A percentile compares a stretch with the other conserved stretches of the same genome.
Evolutionary conservation across 345 rosid species (phyloP).

Genomic region (Arabidopsis thaliana): TAIR10.1 NC_003071.7:15929501-15930000

Average conservation of each 20-base stretch:
- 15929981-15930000: constrained; percentile 88
- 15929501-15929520: constrained; percentile 92
- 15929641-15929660: constrained; percentile 92
- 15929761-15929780: constrained; percentile 89
- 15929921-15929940: constrained; percentile 81
- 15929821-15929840: constrained; percentile 95
- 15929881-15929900: constrained; percentile 57
- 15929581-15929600: constrained; percentile 84
- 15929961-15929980: constrained; percentile 77
- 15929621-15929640: constrained; percentile 94
- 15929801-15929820: constrained; percentile 86
- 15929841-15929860: constrained; percentile 55
- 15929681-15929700: constrained; percentile 76
- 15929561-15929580: constrained; percentile 77
- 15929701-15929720: constrained; percentile 69
- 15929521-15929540: constrained; percentile 88
- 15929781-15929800: constrained; percentile 64
- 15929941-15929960: constrained; percentile 91
- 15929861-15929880: constrained; percentile 78
- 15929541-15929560: constrained; percentile 40
- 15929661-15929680: constrained; percentile 96
- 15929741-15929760: constrained; percentile 96
- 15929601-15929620: constrained; percentile 95
- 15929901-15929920: constrained; percentile 53
- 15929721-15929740: constrained; percentile 88